Percentiles rank a stretch among this genome's conserved stretches.
phyloP scores from a whole-genome alignment of 257 asterid species.

The Eucommia ulmoides region DNA sequence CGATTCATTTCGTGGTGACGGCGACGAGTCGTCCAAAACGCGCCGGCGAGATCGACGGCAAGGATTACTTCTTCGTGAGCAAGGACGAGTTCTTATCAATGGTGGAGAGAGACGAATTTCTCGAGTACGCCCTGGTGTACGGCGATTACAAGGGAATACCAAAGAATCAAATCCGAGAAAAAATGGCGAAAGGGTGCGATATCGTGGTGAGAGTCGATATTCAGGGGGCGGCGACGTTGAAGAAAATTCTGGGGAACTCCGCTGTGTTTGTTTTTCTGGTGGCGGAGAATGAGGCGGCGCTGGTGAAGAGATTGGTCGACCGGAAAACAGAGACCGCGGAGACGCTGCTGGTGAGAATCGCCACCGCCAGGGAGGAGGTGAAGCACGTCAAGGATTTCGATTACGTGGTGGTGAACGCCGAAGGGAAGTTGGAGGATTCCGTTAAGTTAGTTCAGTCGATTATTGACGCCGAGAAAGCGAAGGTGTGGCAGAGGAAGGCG shows the following conservation, averaged over 20 bases:
- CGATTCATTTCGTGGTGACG: constrained; percentile 80
- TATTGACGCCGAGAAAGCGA: constrained; percentile 91
- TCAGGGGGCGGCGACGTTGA: constrained; percentile 80
- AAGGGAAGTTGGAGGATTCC: constrained; percentile 72
- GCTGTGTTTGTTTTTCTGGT: constrained; percentile 76
- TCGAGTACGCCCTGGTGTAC: constrained; percentile 93
- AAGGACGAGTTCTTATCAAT: constrained; percentile 63
- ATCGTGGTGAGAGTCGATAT: constrained; percentile 84
- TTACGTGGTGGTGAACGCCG: constrained; percentile 84
- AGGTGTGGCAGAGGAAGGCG: constrained; percentile 52
- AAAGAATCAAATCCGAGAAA: constrained; percentile 74
- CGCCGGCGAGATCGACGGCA: constrained; percentile 69
- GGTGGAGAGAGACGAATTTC: constrained; percentile 63
- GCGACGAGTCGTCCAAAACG: constrained; percentile 65
- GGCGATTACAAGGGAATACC: constrained; percentile 88
- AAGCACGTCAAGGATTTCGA: constrained; percentile 69
- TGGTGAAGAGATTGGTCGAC: constrained; percentile 80
- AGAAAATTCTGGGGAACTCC: constrained; percentile 39
- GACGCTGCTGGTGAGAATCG: constrained; percentile 70
- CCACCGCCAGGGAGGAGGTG: constrained; percentile 76
- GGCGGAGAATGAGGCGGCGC: constrained; percentile 91
- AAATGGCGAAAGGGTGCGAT: constrained; percentile 71
- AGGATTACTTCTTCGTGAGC: constrained; percentile 64
- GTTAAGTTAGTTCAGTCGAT: constrained; percentile 67
- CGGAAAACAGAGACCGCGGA: constrained; percentile 75